Percentiles rank a stretch among this genome's conserved stretches.
These are phyloP conservation scores for Lichenothelia convexa DNA, from an alignment of 495 filamentous ascomycete genomes.

Conservation along the genomic window DNA sequence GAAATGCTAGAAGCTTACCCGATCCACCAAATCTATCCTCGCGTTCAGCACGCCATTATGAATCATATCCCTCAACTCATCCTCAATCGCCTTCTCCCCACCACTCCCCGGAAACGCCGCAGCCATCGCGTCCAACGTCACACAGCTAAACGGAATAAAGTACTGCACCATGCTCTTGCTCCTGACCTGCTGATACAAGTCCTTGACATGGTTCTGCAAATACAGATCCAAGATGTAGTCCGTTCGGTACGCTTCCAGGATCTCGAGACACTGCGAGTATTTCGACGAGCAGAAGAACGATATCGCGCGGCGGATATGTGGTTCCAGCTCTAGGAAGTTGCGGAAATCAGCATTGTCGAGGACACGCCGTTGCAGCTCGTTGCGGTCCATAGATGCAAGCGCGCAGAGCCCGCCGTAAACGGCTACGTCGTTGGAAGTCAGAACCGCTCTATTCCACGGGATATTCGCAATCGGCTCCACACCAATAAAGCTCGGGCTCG, in stretches of 20 bases:
- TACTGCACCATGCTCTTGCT: constrained; percentile 89
- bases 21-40: constrained; percentile 67
- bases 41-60: constrained; percentile 49
- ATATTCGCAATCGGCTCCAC: constrained; percentile 16
- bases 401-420: constrained; percentile 83
- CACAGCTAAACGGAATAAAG: constrained; percentile 28
- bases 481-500: constrained; percentile 32
- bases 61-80: constrained; percentile 65
- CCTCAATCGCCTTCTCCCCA: constrained; percentile 41
- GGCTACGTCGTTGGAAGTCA: constrained; percentile 75
- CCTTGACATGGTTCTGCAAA: constrained; percentile 54
- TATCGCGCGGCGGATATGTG: constrained; percentile 83
- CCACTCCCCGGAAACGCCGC: constrained; percentile 11
- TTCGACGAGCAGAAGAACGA: constrained; percentile 71
- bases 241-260: constrained; percentile 58
- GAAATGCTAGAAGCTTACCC: constrained; percentile 24
- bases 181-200: constrained; percentile 53
- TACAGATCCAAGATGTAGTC: constrained; percentile 87
- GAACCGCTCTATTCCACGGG: constrained; percentile 34
- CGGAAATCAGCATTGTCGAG: constrained; percentile 69
- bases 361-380: constrained; percentile 52
- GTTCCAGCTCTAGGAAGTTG: constrained; percentile 77
- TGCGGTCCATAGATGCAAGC: constrained; percentile 71
- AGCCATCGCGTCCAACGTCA: constrained; percentile 23
- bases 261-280: constrained; percentile 65